Evolutionary conservation across 192 early-diverging fungal genomes (phyloP).

Genomic region (Entomortierella parvispora): DNA sequence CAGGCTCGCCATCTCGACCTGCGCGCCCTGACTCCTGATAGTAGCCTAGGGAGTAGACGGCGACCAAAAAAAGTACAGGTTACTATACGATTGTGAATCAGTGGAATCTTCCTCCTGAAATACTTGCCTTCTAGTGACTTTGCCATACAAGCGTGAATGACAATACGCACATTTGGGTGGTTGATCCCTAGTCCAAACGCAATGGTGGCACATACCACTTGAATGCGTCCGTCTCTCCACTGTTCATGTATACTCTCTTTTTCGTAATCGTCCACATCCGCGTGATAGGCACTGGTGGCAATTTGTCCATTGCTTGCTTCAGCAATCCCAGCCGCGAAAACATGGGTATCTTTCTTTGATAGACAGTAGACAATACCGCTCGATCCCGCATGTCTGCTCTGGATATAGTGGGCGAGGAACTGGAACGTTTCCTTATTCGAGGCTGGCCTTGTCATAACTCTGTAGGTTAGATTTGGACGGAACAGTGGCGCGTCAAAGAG

Average conservation of each 20-base stretch:
- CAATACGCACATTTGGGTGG: slow-evolving; percentile 74
- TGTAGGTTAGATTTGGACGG: slow-evolving; percentile 71
- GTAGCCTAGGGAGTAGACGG: slow-evolving; percentile 48
- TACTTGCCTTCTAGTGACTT: slow-evolving; percentile 64
- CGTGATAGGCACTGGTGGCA: slow-evolving; percentile 68
- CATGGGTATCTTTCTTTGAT: slow-evolving; percentile 70
- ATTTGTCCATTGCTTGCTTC: slow-evolving; percentile 59
- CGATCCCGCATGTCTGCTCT: slow-evolving; percentile 47
- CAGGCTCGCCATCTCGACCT: slow-evolving; percentile 73
- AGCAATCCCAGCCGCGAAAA: slow-evolving; percentile 58
- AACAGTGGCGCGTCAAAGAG: slow-evolving; percentile 70
- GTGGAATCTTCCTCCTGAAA: too few relatives aligned
- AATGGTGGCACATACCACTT: slow-evolving; percentile 81
- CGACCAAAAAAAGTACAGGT: background rate
- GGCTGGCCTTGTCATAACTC: slow-evolving; percentile 62
- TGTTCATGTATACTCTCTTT: slow-evolving; percentile 65
- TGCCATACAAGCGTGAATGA: slow-evolving; percentile 77
- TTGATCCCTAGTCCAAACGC: slow-evolving; percentile 85
- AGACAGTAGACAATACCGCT: slow-evolving; percentile 80
- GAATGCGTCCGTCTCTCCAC: slow-evolving; percentile 70
- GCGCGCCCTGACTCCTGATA: slow-evolving; percentile 83
- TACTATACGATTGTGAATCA: background rate
- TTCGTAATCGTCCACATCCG: slow-evolving; percentile 64
- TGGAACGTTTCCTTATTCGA: slow-evolving; percentile 50
- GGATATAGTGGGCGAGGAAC: slow-evolving; percentile 69